Evolutionary conservation across 1,139 yeast genomes (phyloP).

Genomic region (Pneumocystis murina): DNA sequence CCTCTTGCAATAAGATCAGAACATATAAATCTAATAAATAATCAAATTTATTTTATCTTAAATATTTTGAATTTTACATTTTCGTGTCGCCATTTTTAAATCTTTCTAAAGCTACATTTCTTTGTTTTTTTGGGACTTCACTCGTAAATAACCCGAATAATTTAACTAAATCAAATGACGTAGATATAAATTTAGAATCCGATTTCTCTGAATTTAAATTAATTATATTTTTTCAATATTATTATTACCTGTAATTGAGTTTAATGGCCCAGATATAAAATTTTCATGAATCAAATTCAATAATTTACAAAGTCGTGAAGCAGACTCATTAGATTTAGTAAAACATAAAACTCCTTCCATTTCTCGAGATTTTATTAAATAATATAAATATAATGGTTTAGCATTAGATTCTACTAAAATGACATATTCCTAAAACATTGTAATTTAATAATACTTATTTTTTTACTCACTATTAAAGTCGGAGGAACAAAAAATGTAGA

Average conservation of each 20-base stretch:
- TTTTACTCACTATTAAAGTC: conserved; percentile 11
- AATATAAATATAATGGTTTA: conserved; percentile 61
- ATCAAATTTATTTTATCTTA: conserved; percentile 11
- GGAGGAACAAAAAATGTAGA: conserved; percentile 26
- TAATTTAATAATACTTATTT: not conserved
- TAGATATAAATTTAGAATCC: not conserved
- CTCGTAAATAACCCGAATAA: conserved; percentile 23
- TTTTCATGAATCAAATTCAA: conserved; percentile 29
- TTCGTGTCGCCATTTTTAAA: conserved; percentile 39
- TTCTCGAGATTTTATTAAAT: conserved; percentile 28
- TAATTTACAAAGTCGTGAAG: conserved; percentile 56
- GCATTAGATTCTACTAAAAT: conserved; percentile 16
- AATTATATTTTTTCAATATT: not conserved
- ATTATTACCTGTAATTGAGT: conserved; percentile 13
- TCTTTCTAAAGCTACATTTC: conserved; percentile 32
- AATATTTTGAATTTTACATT: conserved; percentile 33
- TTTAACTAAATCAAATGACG: conserved; percentile 15
- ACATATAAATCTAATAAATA: conserved; percentile 28
- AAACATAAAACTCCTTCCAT: conserved; percentile 35
- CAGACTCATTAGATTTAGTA: conserved; percentile 75
- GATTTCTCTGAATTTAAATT: not conserved
- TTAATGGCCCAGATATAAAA: conserved; percentile 15
- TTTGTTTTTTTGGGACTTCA: conserved; percentile 23
- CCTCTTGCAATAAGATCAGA: conserved; percentile 95
- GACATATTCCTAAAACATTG: conserved; percentile 4